A percentile compares a stretch with the other conserved stretches of the same genome.
phyloP scores from a whole-genome alignment of 208 protist genomes.

The Leishmania lainsoni region DNA sequence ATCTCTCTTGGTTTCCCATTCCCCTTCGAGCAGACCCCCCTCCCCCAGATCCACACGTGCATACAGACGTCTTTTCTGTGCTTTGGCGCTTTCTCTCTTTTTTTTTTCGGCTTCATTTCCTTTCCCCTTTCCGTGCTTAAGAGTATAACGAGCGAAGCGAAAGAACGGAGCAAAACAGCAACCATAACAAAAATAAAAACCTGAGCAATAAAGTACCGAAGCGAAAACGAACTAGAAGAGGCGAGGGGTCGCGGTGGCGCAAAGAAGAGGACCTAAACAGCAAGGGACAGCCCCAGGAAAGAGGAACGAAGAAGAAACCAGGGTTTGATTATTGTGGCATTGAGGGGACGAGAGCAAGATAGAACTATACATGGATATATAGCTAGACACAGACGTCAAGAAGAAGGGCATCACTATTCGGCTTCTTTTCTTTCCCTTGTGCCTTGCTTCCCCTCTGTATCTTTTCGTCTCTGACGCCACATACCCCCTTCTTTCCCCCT shows the following conservation, averaged over 20 bases:
- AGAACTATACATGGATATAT: slow-evolving; percentile 21
- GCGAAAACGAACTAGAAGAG: neutral
- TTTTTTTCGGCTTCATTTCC: slow-evolving; percentile 7
- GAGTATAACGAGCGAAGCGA: neutral
- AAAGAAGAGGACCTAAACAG: neutral
- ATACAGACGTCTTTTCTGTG: neutral
- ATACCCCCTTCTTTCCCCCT: neutral
- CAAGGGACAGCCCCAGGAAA: slow-evolving; percentile 15
- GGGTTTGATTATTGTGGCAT: slow-evolving; percentile 3
- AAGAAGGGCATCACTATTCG: neutral
- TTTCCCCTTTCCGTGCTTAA: neutral
- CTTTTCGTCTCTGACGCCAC: slow-evolving; percentile 3
- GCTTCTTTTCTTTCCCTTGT: slow-evolving; percentile 5
- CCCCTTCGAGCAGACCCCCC: neutral
- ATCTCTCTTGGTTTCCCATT: neutral
- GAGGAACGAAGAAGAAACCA: slow-evolving; percentile 14
- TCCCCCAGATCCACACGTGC: neutral
- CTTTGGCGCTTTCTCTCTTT: slow-evolving; percentile 7
- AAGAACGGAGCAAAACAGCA: neutral
- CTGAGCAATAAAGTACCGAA: neutral
- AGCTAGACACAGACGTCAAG: slow-evolving; percentile 2
- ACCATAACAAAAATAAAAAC: neutral
- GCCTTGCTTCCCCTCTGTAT: slow-evolving; percentile 10
- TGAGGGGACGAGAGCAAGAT: neutral
- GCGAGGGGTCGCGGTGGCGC: neutral